Base-by-base conservation (phyloP, 1,139 yeast species). In the Citeromyces siamensis region DNA sequence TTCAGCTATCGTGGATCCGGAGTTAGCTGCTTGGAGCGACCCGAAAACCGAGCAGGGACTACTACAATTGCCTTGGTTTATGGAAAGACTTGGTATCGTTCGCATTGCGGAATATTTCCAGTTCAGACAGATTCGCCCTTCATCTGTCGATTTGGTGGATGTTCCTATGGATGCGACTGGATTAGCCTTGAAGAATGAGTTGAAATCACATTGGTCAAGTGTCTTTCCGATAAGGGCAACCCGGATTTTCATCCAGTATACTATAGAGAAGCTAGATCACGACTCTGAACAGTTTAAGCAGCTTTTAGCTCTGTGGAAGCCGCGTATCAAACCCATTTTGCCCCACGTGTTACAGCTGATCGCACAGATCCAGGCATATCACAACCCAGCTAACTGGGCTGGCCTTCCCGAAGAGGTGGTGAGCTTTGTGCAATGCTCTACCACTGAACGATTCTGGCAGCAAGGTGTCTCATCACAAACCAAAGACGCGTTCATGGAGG, bases 391-490 rank as follows among this genome's bases (percentile, higher is more conserved):
- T 16, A 88, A 90, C 54, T 90, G 98, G 97, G 65, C 64, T 12
- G 83, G 75, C 34, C 64, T 93, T 36, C 97, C 98, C 0, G 71
- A 70, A 3, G 94, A 85, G 40, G 96, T 90, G 2, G 96, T 84
- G 52, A 67, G 90, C 2, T 90, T 93, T 63, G 95, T 90, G 10
- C 71, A 74, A 46, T 82, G 84, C 48, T 80, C 94, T 46, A 82
- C 94, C 36, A 75, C 79, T 53, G 98, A 93, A 60, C 67, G 97
- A 48, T 90, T 90, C 55, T 93, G 99, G 98, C 97, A 93, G 52
- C 94, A 88, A 44, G 98, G 98, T 13, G 94, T 94, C 16, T 84
- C 95, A 2, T 83, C 84, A 41, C 94, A 90, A 56, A 79, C 95
- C 6, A 81, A 85, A 48, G 98, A 93, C 52, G 88, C 94, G 32